Base-by-base conservation (phyloP, 345 rosid species). In the Theobroma cacao region DNA sequence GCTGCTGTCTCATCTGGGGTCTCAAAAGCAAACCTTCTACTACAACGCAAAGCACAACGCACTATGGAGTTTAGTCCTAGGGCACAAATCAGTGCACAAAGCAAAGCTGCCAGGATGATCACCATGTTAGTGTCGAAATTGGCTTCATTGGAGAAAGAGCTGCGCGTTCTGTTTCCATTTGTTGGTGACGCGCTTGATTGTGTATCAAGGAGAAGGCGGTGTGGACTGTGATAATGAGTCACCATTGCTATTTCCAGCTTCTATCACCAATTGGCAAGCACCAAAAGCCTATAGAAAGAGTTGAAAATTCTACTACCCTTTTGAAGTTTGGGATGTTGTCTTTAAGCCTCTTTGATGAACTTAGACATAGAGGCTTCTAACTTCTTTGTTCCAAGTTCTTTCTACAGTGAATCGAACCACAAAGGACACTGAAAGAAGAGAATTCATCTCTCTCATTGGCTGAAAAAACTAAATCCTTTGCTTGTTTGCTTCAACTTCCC, bases 61-160 rank as follows among this genome's bases (percentile, higher is more conserved):
- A 90, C 87, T 0, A 90, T 85, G 3, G 93, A 90, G 28, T 91
- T 91, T 13, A 91, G 75, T 7, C 95, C 93, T 0, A 91, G 84
- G 34, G 93, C 93, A 15, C 90, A 87, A 52, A 91, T 83, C 48
- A 91, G 66, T 0, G 93, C 93, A 36, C 93, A 90, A 24, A 91
- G 87, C 69, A 91, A 78, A 64, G 95, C 93, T 20, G 91, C 91
- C 6, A 91, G 90, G 76, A 90, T 91, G 75, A 91, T 88, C 72
- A 91, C 95, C 95, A 91, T 90, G 93, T 90, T 91, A 33, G 91
- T 88, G 78, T 91, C 93, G 30, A 91, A 88, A 62, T 84, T 89
- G 20, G 90, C 88, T 79, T 89, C 90, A 4, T 67, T 87, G 22
- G 67, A 40, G 68, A 81, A 82, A 30, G 77, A 36, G 5, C 75